phyloP scores from a whole-genome alignment of 179 eudicot genomes.

The Beta macrorhiza region DNA sequence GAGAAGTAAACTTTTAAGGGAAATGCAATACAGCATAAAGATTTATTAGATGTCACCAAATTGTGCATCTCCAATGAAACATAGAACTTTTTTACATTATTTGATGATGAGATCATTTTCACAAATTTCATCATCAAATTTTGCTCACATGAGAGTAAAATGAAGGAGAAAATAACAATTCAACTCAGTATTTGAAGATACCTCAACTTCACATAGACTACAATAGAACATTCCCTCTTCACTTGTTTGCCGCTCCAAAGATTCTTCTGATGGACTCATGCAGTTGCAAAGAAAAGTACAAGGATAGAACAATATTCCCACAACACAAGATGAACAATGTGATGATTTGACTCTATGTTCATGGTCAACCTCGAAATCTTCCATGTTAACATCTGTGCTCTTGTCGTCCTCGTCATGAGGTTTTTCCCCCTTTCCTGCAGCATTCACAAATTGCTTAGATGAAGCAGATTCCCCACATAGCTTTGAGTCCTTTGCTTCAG shows the following conservation, averaged over 20 bases:
- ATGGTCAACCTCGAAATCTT: constrained; percentile 39
- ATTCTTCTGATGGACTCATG: constrained; percentile 50
- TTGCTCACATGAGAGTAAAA: neutral
- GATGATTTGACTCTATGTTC: constrained; percentile 35
- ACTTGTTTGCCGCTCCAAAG: constrained; percentile 65
- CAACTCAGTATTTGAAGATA: constrained; percentile 21
- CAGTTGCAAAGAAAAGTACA: constrained; percentile 62
- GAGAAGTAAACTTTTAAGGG: neutral
- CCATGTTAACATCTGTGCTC: constrained; percentile 38
- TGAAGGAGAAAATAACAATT: neutral
- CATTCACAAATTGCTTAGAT: constrained; percentile 48
- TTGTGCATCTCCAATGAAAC: too few species aligned
- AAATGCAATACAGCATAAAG: neutral
- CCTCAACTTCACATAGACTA: constrained; percentile 99
- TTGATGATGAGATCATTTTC: neutral
- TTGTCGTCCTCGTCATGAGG: constrained; percentile 37
- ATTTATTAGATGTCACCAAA: too few species aligned
- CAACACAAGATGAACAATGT: constrained; percentile 39
- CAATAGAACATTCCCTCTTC: constrained; percentile 99
- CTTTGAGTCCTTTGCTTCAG: constrained; percentile 45
- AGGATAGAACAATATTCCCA: constrained; percentile 54
- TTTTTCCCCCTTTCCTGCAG: constrained; percentile 44
- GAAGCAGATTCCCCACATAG: constrained; percentile 53
- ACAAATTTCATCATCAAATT: neutral
- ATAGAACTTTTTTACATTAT: neutral